Evolutionary conservation across 192 early-diverging fungal species (phyloP).

Genomic region (Lunasporangiospora selenospora): DNA sequence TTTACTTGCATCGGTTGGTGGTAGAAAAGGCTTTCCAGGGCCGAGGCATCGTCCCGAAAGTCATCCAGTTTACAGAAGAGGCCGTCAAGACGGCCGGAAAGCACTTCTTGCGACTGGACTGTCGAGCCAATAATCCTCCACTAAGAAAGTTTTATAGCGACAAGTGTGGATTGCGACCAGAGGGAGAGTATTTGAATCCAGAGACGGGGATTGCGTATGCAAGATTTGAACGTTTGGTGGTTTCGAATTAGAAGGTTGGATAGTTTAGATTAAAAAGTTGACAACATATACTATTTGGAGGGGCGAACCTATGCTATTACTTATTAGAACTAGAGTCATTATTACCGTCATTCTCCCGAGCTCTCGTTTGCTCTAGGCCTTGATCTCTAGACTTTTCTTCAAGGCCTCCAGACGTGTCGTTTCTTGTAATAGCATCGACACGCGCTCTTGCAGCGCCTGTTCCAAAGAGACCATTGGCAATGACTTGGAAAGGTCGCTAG

Average conservation of each 20-base stretch:
- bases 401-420: constrained; percentile 12
- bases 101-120: constrained; percentile 22
- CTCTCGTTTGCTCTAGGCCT: too few relatives aligned
- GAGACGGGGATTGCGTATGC: constrained; percentile 41
- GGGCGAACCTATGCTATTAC: too few relatives aligned
- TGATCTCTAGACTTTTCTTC: constrained; percentile 15
- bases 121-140: constrained; percentile 34
- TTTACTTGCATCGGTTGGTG: constrained; percentile 41
- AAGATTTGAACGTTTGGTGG: constrained; percentile 24
- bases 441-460: constrained; percentile 16
- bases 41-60: constrained; percentile 21
- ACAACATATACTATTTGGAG: too few relatives aligned
- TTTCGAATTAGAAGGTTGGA: background rate
- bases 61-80: constrained; percentile 26
- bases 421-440: constrained; percentile 23
- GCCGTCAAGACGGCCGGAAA: constrained; percentile 8
- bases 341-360: too few relatives aligned
- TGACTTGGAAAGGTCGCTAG: too few relatives aligned
- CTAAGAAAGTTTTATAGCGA: constrained; percentile 39
- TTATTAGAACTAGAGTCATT: too few relatives aligned
- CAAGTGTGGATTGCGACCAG: constrained; percentile 34
- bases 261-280: too few relatives aligned
- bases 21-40: constrained; percentile 35
- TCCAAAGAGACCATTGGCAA: constrained; percentile 5
- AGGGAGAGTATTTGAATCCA: constrained; percentile 34